These are phyloP conservation scores for Prinsepia uniflora DNA, from an alignment of 306 rosid species.

Conservation along the genomic window DNA sequence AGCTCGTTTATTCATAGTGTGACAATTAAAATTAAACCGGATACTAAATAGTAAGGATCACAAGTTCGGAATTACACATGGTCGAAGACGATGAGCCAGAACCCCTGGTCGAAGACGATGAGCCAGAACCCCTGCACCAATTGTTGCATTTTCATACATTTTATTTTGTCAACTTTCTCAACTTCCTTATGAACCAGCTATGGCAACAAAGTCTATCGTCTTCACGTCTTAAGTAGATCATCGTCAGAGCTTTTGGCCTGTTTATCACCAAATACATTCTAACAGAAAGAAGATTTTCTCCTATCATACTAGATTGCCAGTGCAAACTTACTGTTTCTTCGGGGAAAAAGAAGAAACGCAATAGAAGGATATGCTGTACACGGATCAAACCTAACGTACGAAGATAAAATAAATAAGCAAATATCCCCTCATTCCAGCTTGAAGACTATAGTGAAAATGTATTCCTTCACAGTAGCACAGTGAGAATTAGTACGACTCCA, in stretches of 20 bases:
- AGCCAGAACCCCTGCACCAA: background rate
- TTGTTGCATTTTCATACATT: background rate
- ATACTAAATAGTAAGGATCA: background rate
- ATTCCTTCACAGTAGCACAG: background rate
- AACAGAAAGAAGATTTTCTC: background rate
- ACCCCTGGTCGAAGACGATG: background rate
- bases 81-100: background rate
- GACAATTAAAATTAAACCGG: background rate
- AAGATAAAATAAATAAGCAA: background rate
- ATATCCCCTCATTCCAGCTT: background rate
- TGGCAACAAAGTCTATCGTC: too few relatives aligned
- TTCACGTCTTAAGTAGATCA: background rate
- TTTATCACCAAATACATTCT: background rate
- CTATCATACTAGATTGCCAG: background rate
- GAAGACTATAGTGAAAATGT: background rate
- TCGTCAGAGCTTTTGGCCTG: background rate
- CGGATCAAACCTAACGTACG: background rate
- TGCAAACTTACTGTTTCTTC: background rate
- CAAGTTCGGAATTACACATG: background rate
- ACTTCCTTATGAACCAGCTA: background rate
- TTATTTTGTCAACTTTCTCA: background rate
- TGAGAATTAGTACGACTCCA: constrained; percentile 20
- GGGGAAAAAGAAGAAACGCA: background rate
- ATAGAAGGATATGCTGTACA: background rate
- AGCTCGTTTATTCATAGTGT: too few relatives aligned